phyloP scores from a whole-genome alignment of 208 protist species.

The Leishmania turanica region DNA sequence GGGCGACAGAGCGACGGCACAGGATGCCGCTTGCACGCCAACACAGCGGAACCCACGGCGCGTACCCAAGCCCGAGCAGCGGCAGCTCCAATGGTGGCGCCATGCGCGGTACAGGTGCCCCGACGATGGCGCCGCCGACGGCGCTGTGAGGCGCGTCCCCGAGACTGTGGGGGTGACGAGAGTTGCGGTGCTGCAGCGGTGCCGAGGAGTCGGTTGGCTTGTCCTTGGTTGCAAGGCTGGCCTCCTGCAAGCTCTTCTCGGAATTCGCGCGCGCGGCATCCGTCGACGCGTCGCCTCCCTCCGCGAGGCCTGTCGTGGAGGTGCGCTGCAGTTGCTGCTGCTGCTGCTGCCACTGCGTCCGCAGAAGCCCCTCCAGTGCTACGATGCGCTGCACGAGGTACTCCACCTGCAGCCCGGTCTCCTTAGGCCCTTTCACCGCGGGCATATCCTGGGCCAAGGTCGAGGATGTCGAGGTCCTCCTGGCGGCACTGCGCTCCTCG shows the following conservation, averaged over 20 bases:
- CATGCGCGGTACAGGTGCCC: not conserved
- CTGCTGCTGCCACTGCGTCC: conserved; percentile 12
- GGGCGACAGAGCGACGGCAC: conserved; percentile 38
- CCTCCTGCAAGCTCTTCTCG: not conserved
- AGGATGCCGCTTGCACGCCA: conserved; percentile 60
- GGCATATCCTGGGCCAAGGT: not conserved
- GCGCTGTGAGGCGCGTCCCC: not conserved
- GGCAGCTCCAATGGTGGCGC: conserved; percentile 27
- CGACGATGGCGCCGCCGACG: not conserved
- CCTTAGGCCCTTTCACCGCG: conserved; percentile 42
- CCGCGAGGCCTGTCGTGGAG: not conserved
- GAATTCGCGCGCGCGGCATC: not conserved
- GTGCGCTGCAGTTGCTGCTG: not conserved
- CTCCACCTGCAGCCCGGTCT: conserved; percentile 66
- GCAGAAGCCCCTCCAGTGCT: conserved; percentile 37
- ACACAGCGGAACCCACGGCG: conserved; percentile 42
- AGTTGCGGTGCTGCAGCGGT: conserved; percentile 2
- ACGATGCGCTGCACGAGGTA: conserved; percentile 67
- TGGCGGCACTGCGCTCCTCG: not conserved
- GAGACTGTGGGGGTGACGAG: conserved; percentile 6
- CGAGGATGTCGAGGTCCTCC: not conserved
- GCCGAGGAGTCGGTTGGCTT: not conserved
- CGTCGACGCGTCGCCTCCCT: not conserved
- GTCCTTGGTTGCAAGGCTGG: not conserved
- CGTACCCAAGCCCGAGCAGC: conserved; percentile 53